phyloP scores from a whole-genome alignment of 306 rosid species.

The Herpetospermum pedunculosum region DNA sequence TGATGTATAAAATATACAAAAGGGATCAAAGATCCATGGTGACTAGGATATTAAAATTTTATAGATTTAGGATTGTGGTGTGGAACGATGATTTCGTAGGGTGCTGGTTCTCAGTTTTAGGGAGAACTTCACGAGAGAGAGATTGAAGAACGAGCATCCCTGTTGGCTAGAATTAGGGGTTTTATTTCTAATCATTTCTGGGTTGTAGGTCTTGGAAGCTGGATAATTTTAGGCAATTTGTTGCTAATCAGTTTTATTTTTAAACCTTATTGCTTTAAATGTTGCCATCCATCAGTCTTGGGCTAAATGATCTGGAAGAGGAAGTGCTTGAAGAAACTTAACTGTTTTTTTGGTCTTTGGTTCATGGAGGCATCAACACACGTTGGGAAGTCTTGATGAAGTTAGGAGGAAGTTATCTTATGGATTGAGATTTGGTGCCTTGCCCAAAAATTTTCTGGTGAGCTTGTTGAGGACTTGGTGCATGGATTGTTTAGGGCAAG shows the following conservation, averaged over 20 bases:
- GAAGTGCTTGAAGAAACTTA: not conserved
- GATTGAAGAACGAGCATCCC: no score
- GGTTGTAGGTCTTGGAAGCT: not conserved
- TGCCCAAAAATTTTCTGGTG: not conserved
- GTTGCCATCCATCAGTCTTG: not conserved
- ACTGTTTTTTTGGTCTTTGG: not conserved
- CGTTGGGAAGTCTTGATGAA: not conserved
- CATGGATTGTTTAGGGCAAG: not conserved
- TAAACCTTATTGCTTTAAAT: not conserved
- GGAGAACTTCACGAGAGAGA: not conserved
- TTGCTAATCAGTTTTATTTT: not conserved
- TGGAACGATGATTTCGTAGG: not conserved
- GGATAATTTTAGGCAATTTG: not conserved
- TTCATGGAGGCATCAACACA: not conserved
- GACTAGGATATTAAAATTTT: not conserved
- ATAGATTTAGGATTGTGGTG: not conserved
- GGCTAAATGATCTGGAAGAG: not conserved
- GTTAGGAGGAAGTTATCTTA: not conserved
- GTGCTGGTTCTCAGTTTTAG: not conserved
- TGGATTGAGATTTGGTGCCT: not conserved
- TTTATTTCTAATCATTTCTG: no score
- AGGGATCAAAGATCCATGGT: no score
- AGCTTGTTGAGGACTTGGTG: not conserved
- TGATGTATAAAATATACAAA: no score
- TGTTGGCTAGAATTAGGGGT: not conserved